Percentiles rank a stretch among this genome's conserved stretches.
These are phyloP conservation scores for Cyclocybe aegerita DNA, from an alignment of 768 basidiomycete genomes.

Conservation along the genomic window DNA sequence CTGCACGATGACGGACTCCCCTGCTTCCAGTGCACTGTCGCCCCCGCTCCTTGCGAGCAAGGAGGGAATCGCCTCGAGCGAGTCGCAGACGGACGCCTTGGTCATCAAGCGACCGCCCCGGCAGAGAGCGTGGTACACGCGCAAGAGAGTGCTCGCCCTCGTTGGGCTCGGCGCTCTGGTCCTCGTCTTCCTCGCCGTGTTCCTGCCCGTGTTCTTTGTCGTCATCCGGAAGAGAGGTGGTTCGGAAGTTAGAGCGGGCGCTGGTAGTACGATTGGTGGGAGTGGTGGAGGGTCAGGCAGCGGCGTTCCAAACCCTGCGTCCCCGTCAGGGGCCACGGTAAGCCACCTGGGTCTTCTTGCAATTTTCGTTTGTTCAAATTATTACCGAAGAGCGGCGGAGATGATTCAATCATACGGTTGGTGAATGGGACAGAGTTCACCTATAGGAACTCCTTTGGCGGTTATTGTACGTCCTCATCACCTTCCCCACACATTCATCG, in stretches of 20 bases:
- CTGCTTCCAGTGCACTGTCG: neutral
- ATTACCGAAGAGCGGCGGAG: conserved; percentile 45
- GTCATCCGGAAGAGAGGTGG: conserved; percentile 18
- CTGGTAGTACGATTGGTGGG: neutral
- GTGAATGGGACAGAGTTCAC: conserved; percentile 66
- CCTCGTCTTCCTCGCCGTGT: conserved; percentile 24
- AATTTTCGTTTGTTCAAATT: neutral
- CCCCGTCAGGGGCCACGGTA: conserved; percentile 16
- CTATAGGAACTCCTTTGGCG: conserved; percentile 73
- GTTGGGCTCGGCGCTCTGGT: conserved; percentile 11
- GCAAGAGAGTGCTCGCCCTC: conserved; percentile 8
- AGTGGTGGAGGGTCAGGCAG: neutral
- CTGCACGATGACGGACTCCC: too few species aligned
- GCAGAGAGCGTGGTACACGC: conserved; percentile 6
- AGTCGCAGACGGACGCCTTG: neutral
- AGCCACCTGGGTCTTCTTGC: conserved; percentile 3
- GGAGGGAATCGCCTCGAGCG: neutral
- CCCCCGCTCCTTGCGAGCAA: neutral
- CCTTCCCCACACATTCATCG: neutral
- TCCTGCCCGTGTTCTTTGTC: conserved; percentile 30
- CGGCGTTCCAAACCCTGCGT: conserved; percentile 9
- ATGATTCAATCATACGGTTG: conserved; percentile 58
- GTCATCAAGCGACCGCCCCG: neutral
- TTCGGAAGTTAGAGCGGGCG: conserved; percentile 4
- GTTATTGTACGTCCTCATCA: conserved; percentile 45